Evolutionary conservation across 495 filamentous ascomycete species (phyloP), one percentile per base, ranked within the genome.

Genomic region (Neurospora pannonica): DNA sequence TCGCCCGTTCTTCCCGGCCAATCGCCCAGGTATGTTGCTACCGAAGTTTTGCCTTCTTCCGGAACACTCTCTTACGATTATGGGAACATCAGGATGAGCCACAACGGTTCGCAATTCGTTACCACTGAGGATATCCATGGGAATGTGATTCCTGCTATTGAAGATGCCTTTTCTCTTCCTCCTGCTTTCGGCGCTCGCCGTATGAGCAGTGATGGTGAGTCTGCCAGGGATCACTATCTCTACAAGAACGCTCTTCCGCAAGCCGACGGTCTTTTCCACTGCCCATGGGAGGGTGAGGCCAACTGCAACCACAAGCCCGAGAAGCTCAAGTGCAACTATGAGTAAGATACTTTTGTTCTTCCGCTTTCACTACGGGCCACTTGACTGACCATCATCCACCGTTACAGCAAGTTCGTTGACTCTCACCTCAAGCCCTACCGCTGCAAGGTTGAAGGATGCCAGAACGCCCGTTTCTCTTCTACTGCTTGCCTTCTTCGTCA

Each of bases 291-390:
- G 82, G 89, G 88, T 81, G 87, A 92, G 75, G 83, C 90, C 54
- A 89, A 87, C 74, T 97, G 94, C 88, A 90, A 87, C 80, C 93
- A 97, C 87, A 90, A 91, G 78, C 90, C 93, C 28, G 94, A 93
- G 76, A 94, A 94, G 82, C 91, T 97, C 75, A 97, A 97, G 88
- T 98, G 94, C 90, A 95, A 96, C 83, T 98, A 97, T 82, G 93
- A 97, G 94, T 95, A 91, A 89, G 92, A 79, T 37, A 40, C 28
- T 74, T 38, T 73, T 70, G 39, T 28, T 54, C 3, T 70, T 43
- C 69, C 80, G 74, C 40, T 42, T 70, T 62, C 75, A 74, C 28
- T 72, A 24, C 71, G 38, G 21, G 54, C 4, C 21, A 71, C 37
- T 62, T 70, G 72, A 77, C 77, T 83, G 79, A 85, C 72, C 76